A percentile compares a stretch with the other conserved stretches of the same genome.
Evolutionary conservation across 176 grass and related monocot species (phyloP).

Genomic region (Cymbopogon citratus): DNA sequence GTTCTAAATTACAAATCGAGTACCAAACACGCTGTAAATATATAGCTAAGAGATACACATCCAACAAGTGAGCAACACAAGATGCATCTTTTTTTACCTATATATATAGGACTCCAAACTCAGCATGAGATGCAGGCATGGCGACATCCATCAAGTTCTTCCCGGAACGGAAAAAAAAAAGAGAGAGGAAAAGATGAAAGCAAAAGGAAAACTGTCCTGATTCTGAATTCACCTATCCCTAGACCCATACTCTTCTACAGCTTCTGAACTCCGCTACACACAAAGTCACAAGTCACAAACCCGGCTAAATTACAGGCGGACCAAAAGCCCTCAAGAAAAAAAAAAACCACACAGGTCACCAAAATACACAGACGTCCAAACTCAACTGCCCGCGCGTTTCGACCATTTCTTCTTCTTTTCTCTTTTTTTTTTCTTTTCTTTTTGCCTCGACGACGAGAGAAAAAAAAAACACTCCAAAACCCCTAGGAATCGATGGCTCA

Average conservation of each 20-base stretch:
- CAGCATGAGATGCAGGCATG: conserved; percentile 11
- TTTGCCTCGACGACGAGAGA: conserved; percentile 7
- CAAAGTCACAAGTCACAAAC: conserved; percentile 24
- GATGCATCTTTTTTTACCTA: conserved; percentile 21
- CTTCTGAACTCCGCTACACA: conserved; percentile 31
- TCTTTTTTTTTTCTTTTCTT: background rate
- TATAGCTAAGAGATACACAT: background rate
- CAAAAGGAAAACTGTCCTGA: conserved; percentile 22
- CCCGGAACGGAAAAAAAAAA: conserved; percentile 1
- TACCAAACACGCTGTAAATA: background rate
- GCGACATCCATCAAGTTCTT: conserved; percentile 29
- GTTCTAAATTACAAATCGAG: no score
- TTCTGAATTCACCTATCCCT: conserved; percentile 42
- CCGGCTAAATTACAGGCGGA: conserved; percentile 51
- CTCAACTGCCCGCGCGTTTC: conserved; percentile 21
- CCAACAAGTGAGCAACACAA: conserved; percentile 9
- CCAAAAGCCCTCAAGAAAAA: conserved; percentile 28
- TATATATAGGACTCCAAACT: conserved; percentile 30
- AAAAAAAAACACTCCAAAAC: conserved; percentile 34
- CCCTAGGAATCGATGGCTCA: conserved; percentile 4
- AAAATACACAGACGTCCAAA: conserved; percentile 33
- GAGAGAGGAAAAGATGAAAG: background rate
- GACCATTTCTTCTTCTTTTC: background rate
- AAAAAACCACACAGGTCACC: conserved; percentile 12
- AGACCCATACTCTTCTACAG: conserved; percentile 29